Base-by-base conservation (phyloP, 2,329 filamentous ascomycete genomes). In the Keithomyces neogunnii region DNA sequence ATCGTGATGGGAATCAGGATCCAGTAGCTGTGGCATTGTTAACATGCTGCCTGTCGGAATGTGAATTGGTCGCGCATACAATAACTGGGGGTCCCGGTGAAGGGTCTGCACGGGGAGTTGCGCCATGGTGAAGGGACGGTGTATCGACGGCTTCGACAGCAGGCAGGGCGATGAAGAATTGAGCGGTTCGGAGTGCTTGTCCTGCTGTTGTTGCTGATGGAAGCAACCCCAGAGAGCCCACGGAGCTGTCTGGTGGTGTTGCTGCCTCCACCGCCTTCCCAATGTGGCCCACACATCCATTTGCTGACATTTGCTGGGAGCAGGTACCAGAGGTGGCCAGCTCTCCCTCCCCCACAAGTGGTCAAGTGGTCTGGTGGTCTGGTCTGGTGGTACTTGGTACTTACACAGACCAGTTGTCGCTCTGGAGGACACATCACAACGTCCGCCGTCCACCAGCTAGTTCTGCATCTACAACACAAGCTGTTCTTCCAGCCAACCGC, bases 1-100 rank as follows among this genome's bases (percentile, higher is more conserved):
- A 96, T 79, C 45, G 92, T 96, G 69, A 99, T 99, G 56, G 93
- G 93, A 57, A 96, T 85, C 54, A 99, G 79, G 71, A 99, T 99
- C 93, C 93, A 99, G 78, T 96, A 97, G 74, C 93, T 99, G 63
- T 50, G 54, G 8, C 9, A 13, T 36, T 10, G 48, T 53, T 29
- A 52, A 47, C 35, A 42, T 9, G 10, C 38, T 5, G 19, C 6
- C 31, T 28, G 26, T 30, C 36, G 19, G n/a, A 26, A 9, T 28
- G 8, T 31, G 5, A n/a, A 42, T 5, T 6, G 30, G 33, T 31
- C 19, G 13, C 3, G 70, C 88, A 66, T 76, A 97, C 93, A 99
- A 96, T 59, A 99, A 78, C 73, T 96, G 91, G 65, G 93, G 92
- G 86, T 99, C 95, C 81, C 93, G 74, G 75, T 95, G 88, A 81